A percentile compares a stretch with the other conserved stretches of the same genome.
Conservation (phyloP, 2,329 filamentous ascomycete genomes). For the Onygena corvina region DNA sequence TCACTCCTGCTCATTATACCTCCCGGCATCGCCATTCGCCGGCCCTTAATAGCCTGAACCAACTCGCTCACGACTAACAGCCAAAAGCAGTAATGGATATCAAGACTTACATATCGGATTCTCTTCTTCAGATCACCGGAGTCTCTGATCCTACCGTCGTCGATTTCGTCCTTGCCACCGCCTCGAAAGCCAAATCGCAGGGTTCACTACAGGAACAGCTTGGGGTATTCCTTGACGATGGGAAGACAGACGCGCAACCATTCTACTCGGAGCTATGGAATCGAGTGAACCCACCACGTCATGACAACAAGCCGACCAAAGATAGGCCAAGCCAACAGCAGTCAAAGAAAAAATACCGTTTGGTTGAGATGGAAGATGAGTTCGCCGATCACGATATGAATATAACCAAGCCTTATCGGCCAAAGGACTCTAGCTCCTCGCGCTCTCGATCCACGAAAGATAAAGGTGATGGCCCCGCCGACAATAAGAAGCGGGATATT, state of each 20-base stretch:
- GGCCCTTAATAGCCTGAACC: too few species aligned
- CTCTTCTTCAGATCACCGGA: conserved; percentile 42
- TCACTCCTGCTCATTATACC: background rate
- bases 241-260: conserved; percentile 33
- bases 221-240: conserved; percentile 39
- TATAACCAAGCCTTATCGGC: background rate
- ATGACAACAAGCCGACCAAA: conserved; percentile 16
- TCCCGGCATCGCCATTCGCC: too few species aligned
- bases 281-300: conserved; percentile 20
- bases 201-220: conserved; percentile 41
- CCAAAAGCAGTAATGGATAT: too few species aligned
- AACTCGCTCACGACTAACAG: too few species aligned
- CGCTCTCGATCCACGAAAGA: conserved; percentile 8
- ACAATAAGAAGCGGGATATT: conserved; percentile 25
- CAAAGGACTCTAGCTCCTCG: background rate
- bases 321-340: conserved; percentile 19
- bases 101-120: conserved; percentile 38
- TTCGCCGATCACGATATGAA: conserved; percentile 22
- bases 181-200: conserved; percentile 39
- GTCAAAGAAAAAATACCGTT: conserved; percentile 40
- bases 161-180: conserved; percentile 46
- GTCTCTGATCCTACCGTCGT: conserved; percentile 45
- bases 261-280: conserved; percentile 40
- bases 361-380: conserved; percentile 45
- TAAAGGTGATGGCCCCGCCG: conserved; percentile 27